These are phyloP conservation scores for Eucalyptus grandis DNA, from an alignment of 345 rosid species.

Conservation along the genomic window DNA sequence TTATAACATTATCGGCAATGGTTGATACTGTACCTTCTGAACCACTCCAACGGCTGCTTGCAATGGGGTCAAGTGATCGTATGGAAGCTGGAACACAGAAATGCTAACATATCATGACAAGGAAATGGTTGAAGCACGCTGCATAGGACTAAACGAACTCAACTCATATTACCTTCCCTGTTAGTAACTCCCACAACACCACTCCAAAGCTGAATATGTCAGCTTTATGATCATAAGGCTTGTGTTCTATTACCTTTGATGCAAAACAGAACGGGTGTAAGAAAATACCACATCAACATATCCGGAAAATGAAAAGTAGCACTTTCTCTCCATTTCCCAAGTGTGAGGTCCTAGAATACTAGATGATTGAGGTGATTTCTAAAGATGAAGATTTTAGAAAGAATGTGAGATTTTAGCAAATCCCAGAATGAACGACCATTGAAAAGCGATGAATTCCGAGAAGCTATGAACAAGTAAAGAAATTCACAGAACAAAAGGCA, in stretches of 20 bases:
- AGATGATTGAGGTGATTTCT: neutral
- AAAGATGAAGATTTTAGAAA: neutral
- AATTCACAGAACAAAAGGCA: neutral
- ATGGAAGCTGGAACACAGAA: slow-evolving; percentile 67
- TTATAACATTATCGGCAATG: neutral
- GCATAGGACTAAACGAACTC: neutral
- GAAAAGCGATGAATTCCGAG: neutral
- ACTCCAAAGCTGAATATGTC: slow-evolving; percentile 89
- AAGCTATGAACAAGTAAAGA: neutral
- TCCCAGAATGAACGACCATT: neutral
- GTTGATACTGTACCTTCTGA: slow-evolving; percentile 54
- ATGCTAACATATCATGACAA: neutral
- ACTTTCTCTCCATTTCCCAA: neutral
- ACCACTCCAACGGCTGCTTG: slow-evolving; percentile 99
- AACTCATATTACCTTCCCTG: slow-evolving; percentile 62
- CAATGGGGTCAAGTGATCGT: slow-evolving; percentile 85
- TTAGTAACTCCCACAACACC: slow-evolving; percentile 88
- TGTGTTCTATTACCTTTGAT: slow-evolving; percentile 87
- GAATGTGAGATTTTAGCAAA: neutral
- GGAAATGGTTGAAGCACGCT: neutral
- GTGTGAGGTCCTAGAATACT: neutral
- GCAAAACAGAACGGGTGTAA: neutral
- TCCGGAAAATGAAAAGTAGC: neutral
- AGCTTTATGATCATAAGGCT: slow-evolving; percentile 96
- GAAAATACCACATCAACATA: neutral